Percentiles rank a stretch among this genome's conserved stretches.
phyloP scores from a whole-genome alignment of 306 rosid species.

The Acmispon strigosus region DNA sequence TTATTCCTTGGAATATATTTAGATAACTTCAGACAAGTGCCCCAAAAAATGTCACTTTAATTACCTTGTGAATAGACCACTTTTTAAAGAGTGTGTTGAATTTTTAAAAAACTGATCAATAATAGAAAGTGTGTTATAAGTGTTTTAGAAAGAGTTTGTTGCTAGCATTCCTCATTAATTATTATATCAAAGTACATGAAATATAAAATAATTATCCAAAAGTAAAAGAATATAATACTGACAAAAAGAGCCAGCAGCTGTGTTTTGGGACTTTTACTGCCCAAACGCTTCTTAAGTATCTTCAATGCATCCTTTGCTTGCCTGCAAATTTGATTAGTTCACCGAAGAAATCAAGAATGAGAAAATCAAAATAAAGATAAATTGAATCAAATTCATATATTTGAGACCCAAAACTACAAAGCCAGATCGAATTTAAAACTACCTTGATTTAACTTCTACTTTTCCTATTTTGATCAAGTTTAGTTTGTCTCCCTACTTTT shows the following conservation, averaged over 20 bases:
- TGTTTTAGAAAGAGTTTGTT: not conserved
- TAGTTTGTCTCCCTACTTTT: not conserved
- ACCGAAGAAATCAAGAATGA: slow-evolving; percentile 9
- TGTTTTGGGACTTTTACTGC: slow-evolving; percentile 68
- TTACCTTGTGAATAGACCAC: not conserved
- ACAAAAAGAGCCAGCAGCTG: slow-evolving; percentile 95
- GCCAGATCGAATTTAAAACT: slow-evolving; percentile 1
- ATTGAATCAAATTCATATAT: not conserved
- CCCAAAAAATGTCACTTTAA: not conserved
- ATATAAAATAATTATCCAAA: slow-evolving; percentile 10
- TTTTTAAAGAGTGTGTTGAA: not conserved
- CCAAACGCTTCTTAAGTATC: slow-evolving; percentile 80
- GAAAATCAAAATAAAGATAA: not conserved
- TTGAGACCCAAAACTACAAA: slow-evolving; percentile 17
- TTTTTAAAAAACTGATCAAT: not conserved
- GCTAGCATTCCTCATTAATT: not conserved
- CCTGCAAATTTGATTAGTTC: slow-evolving; percentile 47
- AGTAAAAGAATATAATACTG: slow-evolving; percentile 34
- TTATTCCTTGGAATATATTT: too few relatives aligned
- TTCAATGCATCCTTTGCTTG: slow-evolving; percentile 95
- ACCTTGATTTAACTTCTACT: not conserved
- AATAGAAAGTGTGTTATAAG: not conserved
- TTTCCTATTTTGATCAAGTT: not conserved
- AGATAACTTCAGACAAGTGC: too few relatives aligned
- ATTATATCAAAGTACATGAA: not conserved